Evolutionary conservation across 1,284 basidiomycete genomes (phyloP).

Genomic region (Cerrena zonata): DNA sequence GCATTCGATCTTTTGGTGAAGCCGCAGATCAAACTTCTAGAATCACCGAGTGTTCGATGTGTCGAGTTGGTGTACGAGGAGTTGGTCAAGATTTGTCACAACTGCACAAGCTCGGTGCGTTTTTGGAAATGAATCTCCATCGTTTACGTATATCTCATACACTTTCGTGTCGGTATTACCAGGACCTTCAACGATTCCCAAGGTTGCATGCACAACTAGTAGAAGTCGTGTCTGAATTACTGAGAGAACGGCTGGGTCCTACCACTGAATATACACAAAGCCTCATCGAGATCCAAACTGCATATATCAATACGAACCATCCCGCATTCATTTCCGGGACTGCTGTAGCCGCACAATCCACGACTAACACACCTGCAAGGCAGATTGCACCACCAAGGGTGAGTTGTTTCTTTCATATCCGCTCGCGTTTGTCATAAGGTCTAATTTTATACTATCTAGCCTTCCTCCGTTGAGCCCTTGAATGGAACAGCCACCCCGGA

Average conservation of each 20-base stretch:
- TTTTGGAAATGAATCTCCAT: conserved; percentile 2
- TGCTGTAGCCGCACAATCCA: conserved; percentile 45
- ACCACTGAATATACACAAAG: conserved; percentile 95
- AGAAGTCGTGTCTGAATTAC: conserved; percentile 93
- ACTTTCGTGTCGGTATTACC: conserved; percentile 6
- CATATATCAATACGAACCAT: conserved; percentile 99
- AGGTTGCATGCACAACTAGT: conserved; percentile 88
- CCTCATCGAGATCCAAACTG: conserved; percentile 94
- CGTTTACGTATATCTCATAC: background rate
- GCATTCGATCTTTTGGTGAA: conserved; percentile 98
- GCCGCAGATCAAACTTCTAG: conserved; percentile 95
- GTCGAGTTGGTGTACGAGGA: conserved; percentile 99
- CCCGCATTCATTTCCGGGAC: conserved; percentile 81
- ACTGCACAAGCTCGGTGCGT: conserved; percentile 83
- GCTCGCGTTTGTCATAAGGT: background rate
- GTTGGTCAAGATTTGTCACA: conserved; percentile 98
- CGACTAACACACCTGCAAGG: conserved; percentile 37
- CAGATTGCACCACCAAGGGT: conserved; percentile 45
- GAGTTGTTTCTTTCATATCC: conserved; percentile 22
- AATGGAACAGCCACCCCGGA: conserved; percentile 47
- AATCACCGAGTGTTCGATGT: conserved; percentile 89
- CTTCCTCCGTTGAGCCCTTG: conserved; percentile 23
- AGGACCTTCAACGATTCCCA: conserved; percentile 98
- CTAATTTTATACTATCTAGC: conserved; percentile 11
- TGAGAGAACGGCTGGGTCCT: conserved; percentile 91